These are phyloP conservation scores for Holtermanniella nyarrowii DNA, from an alignment of 768 basidiomycete genomes.

Conservation along the genomic window DNA sequence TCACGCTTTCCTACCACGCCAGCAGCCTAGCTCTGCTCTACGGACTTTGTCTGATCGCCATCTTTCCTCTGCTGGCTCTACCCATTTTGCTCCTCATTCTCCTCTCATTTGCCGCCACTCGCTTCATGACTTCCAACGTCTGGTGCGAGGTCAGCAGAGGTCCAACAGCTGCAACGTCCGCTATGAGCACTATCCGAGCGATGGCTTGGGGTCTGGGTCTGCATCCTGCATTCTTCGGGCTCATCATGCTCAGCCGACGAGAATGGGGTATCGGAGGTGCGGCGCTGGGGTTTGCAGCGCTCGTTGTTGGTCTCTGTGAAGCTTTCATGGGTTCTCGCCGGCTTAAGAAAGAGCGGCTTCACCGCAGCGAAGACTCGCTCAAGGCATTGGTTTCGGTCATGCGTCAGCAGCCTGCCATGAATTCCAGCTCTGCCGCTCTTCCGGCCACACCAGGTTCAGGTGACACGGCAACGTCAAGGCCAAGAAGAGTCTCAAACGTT, in stretches of 20 bases:
- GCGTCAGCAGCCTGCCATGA: constrained; percentile 50
- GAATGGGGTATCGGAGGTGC: constrained; percentile 58
- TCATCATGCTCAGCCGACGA: constrained; percentile 56
- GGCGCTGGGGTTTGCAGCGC: constrained; percentile 52
- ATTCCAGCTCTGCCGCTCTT: constrained; percentile 32
- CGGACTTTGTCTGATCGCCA: constrained; percentile 60
- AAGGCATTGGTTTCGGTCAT: constrained; percentile 4
- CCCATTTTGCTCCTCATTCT: constrained; percentile 58
- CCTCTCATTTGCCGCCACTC: constrained; percentile 49
- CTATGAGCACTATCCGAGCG: constrained; percentile 64
- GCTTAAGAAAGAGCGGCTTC: background rate
- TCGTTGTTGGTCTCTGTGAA: constrained; percentile 56
- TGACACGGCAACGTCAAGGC: constrained; percentile 23
- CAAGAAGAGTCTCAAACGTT: constrained; percentile 61
- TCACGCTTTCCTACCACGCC: constrained; percentile 56
- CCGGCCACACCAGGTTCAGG: background rate
- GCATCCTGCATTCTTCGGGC: constrained; percentile 64
- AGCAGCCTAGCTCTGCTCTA: constrained; percentile 60
- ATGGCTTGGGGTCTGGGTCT: constrained; percentile 60
- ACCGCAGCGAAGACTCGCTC: background rate
- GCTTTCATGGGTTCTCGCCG: constrained; percentile 45
- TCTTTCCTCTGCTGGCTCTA: constrained; percentile 67
- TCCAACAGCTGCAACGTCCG: constrained; percentile 43
- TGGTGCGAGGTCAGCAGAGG: constrained; percentile 66
- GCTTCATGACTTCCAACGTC: constrained; percentile 67